A percentile compares a stretch with the other conserved stretches of the same genome.
These are phyloP conservation scores for Lodderomyces beijingensis DNA, from an alignment of 1,139 yeast genomes.

Conservation along the genomic window DNA sequence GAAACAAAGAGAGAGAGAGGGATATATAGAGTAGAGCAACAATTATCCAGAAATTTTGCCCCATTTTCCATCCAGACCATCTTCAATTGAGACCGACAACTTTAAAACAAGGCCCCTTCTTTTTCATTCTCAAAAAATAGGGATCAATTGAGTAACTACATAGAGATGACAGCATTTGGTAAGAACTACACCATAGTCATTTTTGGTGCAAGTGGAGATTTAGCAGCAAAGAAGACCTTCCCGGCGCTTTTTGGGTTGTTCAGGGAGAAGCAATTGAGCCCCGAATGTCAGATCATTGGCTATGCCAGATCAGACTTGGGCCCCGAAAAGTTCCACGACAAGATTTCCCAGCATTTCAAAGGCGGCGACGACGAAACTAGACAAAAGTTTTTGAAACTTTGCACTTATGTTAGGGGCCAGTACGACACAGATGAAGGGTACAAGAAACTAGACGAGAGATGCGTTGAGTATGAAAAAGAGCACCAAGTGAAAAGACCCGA, in stretches of 20 bases:
- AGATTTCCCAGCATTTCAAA: constrained; percentile 67
- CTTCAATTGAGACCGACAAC: no score
- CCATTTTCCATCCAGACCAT: no score
- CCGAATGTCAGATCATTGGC: constrained; percentile 72
- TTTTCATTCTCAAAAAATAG: no score
- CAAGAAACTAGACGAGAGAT: constrained; percentile 46
- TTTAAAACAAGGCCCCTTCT: no score
- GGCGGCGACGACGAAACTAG: constrained; percentile 45
- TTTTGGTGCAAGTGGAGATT: constrained; percentile 95
- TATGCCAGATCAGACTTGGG: constrained; percentile 82
- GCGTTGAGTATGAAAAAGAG: constrained; percentile 56
- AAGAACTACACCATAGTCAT: constrained; percentile 74
- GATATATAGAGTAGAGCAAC: no score
- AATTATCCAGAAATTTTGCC: no score
- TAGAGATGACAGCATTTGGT: constrained; percentile 33
- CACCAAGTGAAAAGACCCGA: constrained; percentile 44
- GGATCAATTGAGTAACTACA: neutral
- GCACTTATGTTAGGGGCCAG: constrained; percentile 69
- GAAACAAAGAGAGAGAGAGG: no score
- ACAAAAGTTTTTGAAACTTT: constrained; percentile 59
- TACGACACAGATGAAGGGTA: constrained; percentile 81
- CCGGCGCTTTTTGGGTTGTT: constrained; percentile 71
- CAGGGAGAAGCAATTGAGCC: constrained; percentile 77
- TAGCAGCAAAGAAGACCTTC: constrained; percentile 94
- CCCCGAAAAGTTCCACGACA: constrained; percentile 50